Conservation (phyloP, 768 basidiomycete species). For the Hydnomerulius pinastri region DNA sequence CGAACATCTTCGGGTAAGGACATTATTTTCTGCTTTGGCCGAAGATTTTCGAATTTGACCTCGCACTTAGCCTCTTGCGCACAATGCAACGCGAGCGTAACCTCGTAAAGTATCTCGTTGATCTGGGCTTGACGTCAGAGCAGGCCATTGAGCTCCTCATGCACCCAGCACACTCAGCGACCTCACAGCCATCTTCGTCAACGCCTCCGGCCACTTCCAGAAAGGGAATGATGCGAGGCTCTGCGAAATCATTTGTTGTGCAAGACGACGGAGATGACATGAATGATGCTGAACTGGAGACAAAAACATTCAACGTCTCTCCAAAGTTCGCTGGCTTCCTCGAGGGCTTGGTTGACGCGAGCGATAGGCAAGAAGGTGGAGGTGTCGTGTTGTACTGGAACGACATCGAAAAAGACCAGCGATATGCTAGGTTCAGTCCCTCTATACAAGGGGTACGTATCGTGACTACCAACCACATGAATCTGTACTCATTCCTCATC, state of each 20-base stretch:
- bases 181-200: constrained; percentile 42
- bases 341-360: constrained; percentile 88
- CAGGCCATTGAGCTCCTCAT: constrained; percentile 78
- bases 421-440: constrained; percentile 54
- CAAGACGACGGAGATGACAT: neutral
- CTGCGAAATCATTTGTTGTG: constrained; percentile 9
- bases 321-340: constrained; percentile 27
- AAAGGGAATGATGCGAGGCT: constrained; percentile 5
- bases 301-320: constrained; percentile 89
- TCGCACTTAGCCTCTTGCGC: constrained; percentile 54
- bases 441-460: constrained; percentile 51
- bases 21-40: neutral
- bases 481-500: neutral
- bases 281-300: constrained; percentile 68
- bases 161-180: constrained; percentile 55
- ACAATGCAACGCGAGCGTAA: constrained; percentile 71
- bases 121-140: constrained; percentile 58
- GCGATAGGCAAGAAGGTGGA: constrained; percentile 81
- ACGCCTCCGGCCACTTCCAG: neutral
- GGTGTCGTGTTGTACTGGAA: constrained; percentile 85
- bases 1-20: constrained; percentile 51
- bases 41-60: neutral
- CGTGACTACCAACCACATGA: neutral
- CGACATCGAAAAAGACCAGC: constrained; percentile 80
- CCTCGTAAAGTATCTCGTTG: constrained; percentile 57